Conservation (phyloP, 139 green algal species). For the Zygnema circumcarinatum region DNA sequence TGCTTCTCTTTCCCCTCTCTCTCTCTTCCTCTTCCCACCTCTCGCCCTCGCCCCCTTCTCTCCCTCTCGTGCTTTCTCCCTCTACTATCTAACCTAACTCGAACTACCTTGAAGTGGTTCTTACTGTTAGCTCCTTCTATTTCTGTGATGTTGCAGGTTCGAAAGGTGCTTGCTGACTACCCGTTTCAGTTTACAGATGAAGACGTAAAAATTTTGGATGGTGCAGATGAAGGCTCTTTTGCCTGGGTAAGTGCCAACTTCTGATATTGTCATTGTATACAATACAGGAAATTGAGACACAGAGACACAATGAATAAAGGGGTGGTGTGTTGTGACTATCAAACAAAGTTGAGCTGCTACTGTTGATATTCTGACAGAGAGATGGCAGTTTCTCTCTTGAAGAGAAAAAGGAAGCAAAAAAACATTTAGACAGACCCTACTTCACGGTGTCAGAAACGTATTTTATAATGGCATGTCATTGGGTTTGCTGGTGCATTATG, state of each 20-base stretch:
- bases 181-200: conserved; percentile 74
- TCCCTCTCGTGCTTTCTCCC: no score
- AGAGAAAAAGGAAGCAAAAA: no score
- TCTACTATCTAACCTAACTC: no score
- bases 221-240: conserved; percentile 92
- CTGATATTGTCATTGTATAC: not conserved
- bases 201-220: conserved; percentile 76
- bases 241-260: conserved; percentile 80
- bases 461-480: no score
- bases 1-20: not conserved
- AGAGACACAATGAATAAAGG: not conserved
- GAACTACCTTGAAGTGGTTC: not conserved
- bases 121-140: no score
- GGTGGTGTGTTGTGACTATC: no score
- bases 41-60: not conserved
- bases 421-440: no score
- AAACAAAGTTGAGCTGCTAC: no score
- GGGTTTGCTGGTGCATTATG: no score
- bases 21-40: not conserved
- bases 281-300: not conserved
- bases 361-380: no score
- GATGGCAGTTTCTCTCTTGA: no score
- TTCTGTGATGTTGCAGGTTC: conserved; percentile 46
- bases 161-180: conserved; percentile 66
- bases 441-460: no score